Conservation (phyloP, 257 asterid species). For the Anisodus tanguticus region DNA sequence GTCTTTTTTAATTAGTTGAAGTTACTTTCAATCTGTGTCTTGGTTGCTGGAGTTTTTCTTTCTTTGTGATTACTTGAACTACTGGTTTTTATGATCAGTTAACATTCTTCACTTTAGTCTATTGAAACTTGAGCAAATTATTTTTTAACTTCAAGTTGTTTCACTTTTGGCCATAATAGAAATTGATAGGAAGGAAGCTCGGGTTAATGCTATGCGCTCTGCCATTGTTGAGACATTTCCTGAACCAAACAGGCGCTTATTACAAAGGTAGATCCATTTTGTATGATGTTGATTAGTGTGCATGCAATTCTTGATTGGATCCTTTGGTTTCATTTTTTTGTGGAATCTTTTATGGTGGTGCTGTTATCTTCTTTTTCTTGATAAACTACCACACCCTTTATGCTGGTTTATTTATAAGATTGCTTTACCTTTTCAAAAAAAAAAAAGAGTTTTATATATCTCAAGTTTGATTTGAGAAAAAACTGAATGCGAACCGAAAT, state of each 20-base stretch:
- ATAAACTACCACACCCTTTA: neutral
- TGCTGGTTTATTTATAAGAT: neutral
- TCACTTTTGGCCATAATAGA: constrained; percentile 49
- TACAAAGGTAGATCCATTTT: constrained; percentile 71
- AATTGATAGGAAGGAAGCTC: constrained; percentile 79
- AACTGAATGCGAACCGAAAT: neutral
- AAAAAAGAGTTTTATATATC: neutral
- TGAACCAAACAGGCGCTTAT: constrained; percentile 85
- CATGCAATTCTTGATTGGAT: neutral
- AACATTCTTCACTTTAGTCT: neutral
- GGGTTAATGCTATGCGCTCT: constrained; percentile 75
- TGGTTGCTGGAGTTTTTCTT: constrained; percentile 10
- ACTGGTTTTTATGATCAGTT: neutral
- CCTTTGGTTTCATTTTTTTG: neutral
- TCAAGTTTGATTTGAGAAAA: constrained; percentile 16
- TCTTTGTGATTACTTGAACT: constrained; percentile 7
- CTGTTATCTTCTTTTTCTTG: constrained; percentile 7
- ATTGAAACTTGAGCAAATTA: neutral
- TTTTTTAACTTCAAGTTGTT: constrained; percentile 35
- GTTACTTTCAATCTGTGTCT: neutral
- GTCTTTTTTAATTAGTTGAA: neutral
- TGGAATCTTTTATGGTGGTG: neutral
- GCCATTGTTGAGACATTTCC: constrained; percentile 92
- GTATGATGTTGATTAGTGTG: neutral
- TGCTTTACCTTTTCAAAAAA: constrained; percentile 10